These are phyloP conservation scores for Capsella bursapastoris DNA, from an alignment of 345 rosid genomes.

Conservation along the genomic window DNA sequence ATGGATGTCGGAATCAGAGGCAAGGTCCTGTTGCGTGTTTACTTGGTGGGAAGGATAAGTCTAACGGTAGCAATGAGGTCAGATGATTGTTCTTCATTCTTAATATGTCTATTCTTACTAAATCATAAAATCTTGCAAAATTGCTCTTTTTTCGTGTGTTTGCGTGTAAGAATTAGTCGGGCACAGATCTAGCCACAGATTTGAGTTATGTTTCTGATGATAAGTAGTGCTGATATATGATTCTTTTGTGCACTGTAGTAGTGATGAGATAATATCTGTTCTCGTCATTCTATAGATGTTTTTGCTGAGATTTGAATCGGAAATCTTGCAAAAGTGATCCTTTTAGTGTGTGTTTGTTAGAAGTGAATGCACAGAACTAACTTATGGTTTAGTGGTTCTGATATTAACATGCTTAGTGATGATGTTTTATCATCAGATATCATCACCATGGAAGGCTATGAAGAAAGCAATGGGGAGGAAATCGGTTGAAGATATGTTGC, in stretches of 20 bases:
- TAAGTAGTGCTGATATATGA: not conserved
- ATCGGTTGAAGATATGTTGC: conserved; percentile 61
- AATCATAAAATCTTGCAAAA: not conserved
- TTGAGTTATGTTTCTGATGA: conserved; percentile 19
- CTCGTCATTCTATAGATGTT: not conserved
- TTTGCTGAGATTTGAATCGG: not conserved
- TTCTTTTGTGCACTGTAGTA: conserved; percentile 34
- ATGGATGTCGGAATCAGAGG: conserved; percentile 31
- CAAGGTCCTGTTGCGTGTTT: conserved; percentile 50
- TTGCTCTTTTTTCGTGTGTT: conserved; percentile 4
- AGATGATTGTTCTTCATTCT: not conserved
- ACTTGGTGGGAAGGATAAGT: conserved; percentile 64
- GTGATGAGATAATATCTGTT: conserved; percentile 41
- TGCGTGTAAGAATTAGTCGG: not conserved
- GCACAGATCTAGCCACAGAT: not conserved
- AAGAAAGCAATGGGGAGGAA: conserved; percentile 51
- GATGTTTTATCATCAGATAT: conserved; percentile 46
- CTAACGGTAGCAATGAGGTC: conserved; percentile 51
- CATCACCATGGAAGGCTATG: conserved; percentile 53
- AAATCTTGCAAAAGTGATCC: not conserved
- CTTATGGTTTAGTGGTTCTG: conserved; percentile 14
- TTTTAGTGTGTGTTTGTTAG: not conserved
- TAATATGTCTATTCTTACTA: not conserved
- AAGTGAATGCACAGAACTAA: not conserved
- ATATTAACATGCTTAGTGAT: conserved; percentile 8